These are phyloP conservation scores for Vigna unguiculata DNA, from an alignment of 306 rosid genomes.

Conservation along the genomic window DNA sequence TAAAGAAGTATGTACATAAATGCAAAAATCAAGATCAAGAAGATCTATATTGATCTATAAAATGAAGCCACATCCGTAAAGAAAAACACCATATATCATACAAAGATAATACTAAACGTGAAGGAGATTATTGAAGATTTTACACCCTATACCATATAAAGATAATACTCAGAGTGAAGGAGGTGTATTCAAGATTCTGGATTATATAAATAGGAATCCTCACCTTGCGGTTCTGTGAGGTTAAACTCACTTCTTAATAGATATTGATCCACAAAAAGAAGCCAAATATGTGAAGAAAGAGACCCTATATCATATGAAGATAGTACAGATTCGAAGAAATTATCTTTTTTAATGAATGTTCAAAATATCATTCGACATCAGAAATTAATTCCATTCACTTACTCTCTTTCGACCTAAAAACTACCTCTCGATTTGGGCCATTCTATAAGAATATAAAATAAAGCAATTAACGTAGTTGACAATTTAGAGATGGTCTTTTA, in stretches of 20 bases:
- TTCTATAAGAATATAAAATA: neutral
- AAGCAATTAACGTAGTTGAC: neutral
- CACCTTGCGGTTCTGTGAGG: too few species aligned
- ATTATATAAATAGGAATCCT: too few species aligned
- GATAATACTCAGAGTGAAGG: too few species aligned
- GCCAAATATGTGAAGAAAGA: constrained; percentile 13
- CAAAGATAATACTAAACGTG: too few species aligned
- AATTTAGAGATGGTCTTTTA: neutral
- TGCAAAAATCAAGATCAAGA: constrained; percentile 36
- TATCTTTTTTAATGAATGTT: neutral
- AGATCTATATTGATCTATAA: neutral
- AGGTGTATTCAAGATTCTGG: too few species aligned
- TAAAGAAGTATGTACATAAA: too few species aligned
- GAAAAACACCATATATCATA: too few species aligned
- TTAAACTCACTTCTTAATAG: too few species aligned
- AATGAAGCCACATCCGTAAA: neutral
- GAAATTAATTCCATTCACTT: neutral
- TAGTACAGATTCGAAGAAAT: neutral
- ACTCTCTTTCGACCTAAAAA: neutral
- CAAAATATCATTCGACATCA: constrained; percentile 16
- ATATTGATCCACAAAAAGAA: constrained; percentile 10
- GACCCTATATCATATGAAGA: neutral
- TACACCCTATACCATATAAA: too few species aligned
- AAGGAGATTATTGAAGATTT: too few species aligned
- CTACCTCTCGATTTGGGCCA: neutral